Evolutionary conservation across 2,329 filamentous ascomycete species (phyloP).

Genomic region (Tolypocladium nubicola): DNA sequence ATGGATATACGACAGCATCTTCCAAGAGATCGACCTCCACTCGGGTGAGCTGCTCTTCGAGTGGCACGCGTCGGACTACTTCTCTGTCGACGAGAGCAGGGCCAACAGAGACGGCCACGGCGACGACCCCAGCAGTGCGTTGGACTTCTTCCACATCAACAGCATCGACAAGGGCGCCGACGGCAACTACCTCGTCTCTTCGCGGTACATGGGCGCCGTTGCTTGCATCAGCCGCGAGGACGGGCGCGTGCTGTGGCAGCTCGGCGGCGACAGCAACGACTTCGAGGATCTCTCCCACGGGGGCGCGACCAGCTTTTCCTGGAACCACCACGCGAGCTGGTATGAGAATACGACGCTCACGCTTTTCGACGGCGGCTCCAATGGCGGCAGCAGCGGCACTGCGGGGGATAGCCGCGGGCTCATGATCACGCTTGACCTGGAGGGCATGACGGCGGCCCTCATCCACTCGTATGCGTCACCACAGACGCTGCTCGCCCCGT

Average conservation of each 20-base stretch:
- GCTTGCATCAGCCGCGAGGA: slow-evolving; percentile 33
- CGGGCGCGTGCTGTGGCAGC: slow-evolving; percentile 39
- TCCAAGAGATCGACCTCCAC: slow-evolving; percentile 38
- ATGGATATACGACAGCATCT: slow-evolving; percentile 22
- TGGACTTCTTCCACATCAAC: slow-evolving; percentile 49
- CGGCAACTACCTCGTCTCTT: slow-evolving; percentile 45
- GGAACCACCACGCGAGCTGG: slow-evolving; percentile 40
- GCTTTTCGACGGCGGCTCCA: slow-evolving; percentile 25
- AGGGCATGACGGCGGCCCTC: slow-evolving; percentile 15
- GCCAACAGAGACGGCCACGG: slow-evolving; percentile 10
- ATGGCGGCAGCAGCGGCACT: not conserved
- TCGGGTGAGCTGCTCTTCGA: slow-evolving; percentile 38
- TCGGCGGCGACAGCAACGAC: slow-evolving; percentile 36
- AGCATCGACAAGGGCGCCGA: slow-evolving; percentile 38
- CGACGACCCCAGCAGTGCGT: slow-evolving; percentile 18
- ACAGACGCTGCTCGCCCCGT: slow-evolving; percentile 29
- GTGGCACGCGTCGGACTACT: slow-evolving; percentile 25
- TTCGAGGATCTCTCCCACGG: slow-evolving; percentile 21
- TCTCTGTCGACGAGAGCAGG: slow-evolving; percentile 9
- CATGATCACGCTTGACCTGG: slow-evolving; percentile 13
- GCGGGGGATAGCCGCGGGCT: slow-evolving; percentile 12
- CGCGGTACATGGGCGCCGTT: slow-evolving; percentile 35
- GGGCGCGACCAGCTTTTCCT: slow-evolving; percentile 27
- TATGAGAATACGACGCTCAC: slow-evolving; percentile 40
- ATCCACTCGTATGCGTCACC: slow-evolving; percentile 15